Evolutionary conservation across 2,329 filamentous ascomycete genomes (phyloP), one percentile per base, ranked within the genome.

Genomic region (Macrophomina pseudophaseolina): DNA sequence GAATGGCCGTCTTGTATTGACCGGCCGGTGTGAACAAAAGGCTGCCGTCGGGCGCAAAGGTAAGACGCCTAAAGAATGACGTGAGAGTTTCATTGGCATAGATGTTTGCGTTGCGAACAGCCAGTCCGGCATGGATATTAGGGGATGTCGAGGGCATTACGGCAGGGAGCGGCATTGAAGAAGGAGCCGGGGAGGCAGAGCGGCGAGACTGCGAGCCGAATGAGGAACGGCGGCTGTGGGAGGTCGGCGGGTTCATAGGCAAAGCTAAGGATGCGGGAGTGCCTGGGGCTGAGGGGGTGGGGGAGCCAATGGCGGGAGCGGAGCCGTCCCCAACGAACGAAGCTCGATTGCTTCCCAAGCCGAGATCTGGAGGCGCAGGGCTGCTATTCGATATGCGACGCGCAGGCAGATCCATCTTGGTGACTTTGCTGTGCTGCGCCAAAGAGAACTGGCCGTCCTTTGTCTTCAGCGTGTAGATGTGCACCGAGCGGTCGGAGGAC

Each of bases 61-160:
- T 94, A 59, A 99, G 83, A 54, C 95, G 88, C 63, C 95, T 87
- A 81, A 99, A 99, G 81, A 99, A 99, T 0, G 95, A 98, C 0
- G 94, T 97, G 68, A 98, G 87, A 0, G 94, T 97, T 80, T 99
- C 95, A 73, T 97, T 98, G 53, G 93, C 93, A 76, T 99, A 99
- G 53, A 99, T 89, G 71, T 89, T 93, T 49, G 93, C 89, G 72
- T 97, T 97, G 75, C 90, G 92, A 64, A 92, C 77, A 42, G 80
- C 82, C 35, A 85, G 81, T 67, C 87, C 86, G 18, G 88, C 80
- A 18, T 86, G 87, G 8, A 93, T 89, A 72, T 92, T 93, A 0
- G 95, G 96, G 0, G 94, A 97, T 8, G 93, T 94, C 77, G 95
- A 90, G 1, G 94, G 92, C 88, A 97, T 97, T 33, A 99, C 94